Base-by-base conservation (phyloP, 2,329 filamentous ascomycete species). In the Ophiostoma perfectum region DNA sequence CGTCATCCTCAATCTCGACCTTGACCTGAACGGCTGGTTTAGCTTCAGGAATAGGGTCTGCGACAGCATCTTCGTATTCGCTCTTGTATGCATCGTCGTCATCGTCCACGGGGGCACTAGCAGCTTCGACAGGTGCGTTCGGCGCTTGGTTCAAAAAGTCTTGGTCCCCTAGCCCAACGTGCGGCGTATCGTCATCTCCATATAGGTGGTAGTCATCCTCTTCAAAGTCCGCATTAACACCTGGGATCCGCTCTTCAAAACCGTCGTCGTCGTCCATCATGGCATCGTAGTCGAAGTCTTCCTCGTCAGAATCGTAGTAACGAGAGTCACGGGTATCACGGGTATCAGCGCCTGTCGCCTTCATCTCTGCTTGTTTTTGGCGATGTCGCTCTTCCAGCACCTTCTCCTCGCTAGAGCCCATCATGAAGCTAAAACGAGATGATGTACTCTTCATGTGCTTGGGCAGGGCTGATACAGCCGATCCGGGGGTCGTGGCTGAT, bases 401-500 rank as follows among this genome's bases (percentile, higher is more conserved):
- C 76, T 88, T 89, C 76, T 89, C 87, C 73, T 88, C 83, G 70
- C 86, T 84, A 5, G 86, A 86, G 5, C 88, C 89, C 16, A 88
- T 85, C 82, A 93, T 91, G 74, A 94, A 94, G 73, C 90, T 93
- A 75, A 94, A 93, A 14, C 91, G 82, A 0, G 90, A 92, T 0
- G 90, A 91, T 11, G 88, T 91, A 75, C 90, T 93, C 77, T 88
- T 89, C 86, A 89, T 89, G 71, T 89, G 86, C 70, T 79, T 84
- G 2, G 86, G 87, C 45, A 88, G 70, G 1, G 39, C 66, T 4
- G 82, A 84, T 2, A 81, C 67, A 4, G 72, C 76, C 1, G 70
- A 68, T 5, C 52, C 68, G 1, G 70, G 65, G 11, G 67, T 68
- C 3, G 69, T 67, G 18, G 68, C 68, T 2, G 68, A 65, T 11